Evolutionary conservation across 805 yeast species (phyloP).

Genomic region (Blastobotrys americana): DNA sequence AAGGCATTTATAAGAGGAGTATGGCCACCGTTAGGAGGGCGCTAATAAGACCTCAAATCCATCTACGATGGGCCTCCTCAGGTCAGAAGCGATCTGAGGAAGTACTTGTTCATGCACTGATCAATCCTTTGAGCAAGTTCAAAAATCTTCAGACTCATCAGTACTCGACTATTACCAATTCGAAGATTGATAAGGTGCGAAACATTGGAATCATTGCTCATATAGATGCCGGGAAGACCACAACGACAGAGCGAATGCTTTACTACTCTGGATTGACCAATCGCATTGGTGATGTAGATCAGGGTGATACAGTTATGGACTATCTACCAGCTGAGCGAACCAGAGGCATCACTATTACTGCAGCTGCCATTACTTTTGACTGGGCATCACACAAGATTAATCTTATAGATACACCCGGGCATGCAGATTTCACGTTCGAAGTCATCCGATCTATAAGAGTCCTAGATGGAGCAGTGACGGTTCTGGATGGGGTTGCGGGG

Average conservation of each 20-base stretch:
- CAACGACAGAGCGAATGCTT: conserved; percentile 95
- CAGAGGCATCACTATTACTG: conserved; percentile 92
- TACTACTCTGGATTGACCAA: conserved; percentile 75
- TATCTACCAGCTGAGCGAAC: conserved; percentile 82
- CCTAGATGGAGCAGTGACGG: conserved; percentile 88
- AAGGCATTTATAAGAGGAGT: no score
- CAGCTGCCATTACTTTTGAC: conserved; percentile 88
- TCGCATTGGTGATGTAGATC: conserved; percentile 84
- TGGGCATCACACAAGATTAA: conserved; percentile 78
- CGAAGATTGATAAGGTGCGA: conserved; percentile 37
- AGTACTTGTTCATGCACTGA: no score
- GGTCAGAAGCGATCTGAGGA: no score
- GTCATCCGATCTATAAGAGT: conserved; percentile 85
- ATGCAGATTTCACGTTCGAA: conserved; percentile 94
- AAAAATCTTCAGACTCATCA: no score
- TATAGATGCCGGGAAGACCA: conserved; percentile 97
- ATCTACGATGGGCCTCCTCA: no score
- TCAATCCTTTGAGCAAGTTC: no score
- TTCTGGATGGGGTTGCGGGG: conserved; percentile 93
- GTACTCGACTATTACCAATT: no score
- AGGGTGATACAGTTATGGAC: conserved; percentile 95
- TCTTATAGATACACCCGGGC: conserved; percentile 95
- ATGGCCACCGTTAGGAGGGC: no score
- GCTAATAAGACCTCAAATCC: no score
- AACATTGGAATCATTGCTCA: conserved; percentile 98